A percentile compares a stretch with the other conserved stretches of the same genome.
phyloP scores from a whole-genome alignment of 805 yeast genomes.

The Ogataea methylovora region DNA sequence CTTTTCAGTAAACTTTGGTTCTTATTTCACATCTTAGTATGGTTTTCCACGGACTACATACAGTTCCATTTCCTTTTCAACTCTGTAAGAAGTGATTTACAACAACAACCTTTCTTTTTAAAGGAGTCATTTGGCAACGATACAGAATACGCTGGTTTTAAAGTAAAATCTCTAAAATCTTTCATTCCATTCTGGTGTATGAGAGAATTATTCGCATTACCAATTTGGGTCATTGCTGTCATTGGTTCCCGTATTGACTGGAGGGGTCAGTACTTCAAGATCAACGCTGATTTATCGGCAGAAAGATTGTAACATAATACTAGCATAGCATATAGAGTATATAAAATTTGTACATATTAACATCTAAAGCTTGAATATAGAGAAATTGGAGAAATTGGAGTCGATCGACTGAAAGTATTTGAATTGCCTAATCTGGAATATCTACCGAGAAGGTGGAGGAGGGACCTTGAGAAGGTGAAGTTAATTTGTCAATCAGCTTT shows the following conservation, averaged over 20 bases:
- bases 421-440: background rate
- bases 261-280: conserved; percentile 71
- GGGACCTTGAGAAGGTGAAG: too few relatives aligned
- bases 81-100: background rate
- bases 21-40: conserved; percentile 44
- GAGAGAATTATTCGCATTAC: conserved; percentile 71
- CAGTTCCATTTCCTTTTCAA: conserved; percentile 19
- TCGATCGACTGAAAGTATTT: too few relatives aligned
- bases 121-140: conserved; percentile 7
- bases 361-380: too few relatives aligned
- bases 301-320: conserved; percentile 50
- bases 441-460: background rate
- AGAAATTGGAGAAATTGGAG: too few relatives aligned
- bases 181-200: conserved; percentile 47
- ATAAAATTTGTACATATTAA: too few relatives aligned
- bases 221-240: conserved; percentile 80
- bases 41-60: conserved; percentile 59
- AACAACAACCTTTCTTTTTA: conserved; percentile 10
- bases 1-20: conserved; percentile 32
- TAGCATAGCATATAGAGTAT: too few relatives aligned
- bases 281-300: conserved; percentile 69
- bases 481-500: too few relatives aligned
- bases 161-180: conserved; percentile 8
- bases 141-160: background rate
- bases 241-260: conserved; percentile 68